Conservation (phyloP, 495 filamentous ascomycete species). For the Sporormia fimetaria region DNA sequence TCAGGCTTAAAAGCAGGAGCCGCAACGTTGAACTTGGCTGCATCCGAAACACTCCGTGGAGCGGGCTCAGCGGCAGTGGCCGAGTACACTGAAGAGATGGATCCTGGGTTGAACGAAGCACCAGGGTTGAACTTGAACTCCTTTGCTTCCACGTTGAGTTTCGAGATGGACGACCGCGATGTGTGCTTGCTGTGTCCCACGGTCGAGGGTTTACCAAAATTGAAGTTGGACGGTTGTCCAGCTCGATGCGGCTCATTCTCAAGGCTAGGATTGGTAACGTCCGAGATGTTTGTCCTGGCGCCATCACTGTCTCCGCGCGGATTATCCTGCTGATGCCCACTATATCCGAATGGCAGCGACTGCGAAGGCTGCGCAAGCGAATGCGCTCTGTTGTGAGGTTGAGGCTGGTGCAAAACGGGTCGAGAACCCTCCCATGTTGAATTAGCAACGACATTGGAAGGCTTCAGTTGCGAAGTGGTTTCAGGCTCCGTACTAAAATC, state of each 20-base stretch:
- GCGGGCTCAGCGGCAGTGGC: constrained; percentile 39
- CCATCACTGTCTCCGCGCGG: constrained; percentile 20
- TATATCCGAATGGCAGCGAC: constrained; percentile 15
- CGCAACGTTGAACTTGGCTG: constrained; percentile 51
- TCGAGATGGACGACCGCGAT: constrained; percentile 57
- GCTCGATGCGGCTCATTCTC: constrained; percentile 7
- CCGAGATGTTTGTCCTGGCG: constrained; percentile 21
- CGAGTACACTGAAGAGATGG: constrained; percentile 39
- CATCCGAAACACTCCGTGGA: no score
- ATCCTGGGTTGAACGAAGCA: constrained; percentile 49
- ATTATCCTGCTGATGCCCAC: constrained; percentile 11
- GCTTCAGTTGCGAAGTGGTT: constrained; percentile 15
- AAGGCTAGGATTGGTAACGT: constrained; percentile 25
- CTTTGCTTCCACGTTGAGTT: constrained; percentile 74
- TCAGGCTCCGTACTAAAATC: constrained; percentile 34
- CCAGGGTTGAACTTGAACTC: constrained; percentile 75
- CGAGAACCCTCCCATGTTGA: constrained; percentile 35
- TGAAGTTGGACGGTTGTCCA: constrained; percentile 24
- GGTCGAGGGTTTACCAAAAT: constrained; percentile 20
- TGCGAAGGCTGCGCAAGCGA: constrained; percentile 22
- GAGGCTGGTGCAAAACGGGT: constrained; percentile 45
- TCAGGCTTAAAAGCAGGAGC: constrained; percentile 63
- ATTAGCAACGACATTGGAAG: constrained; percentile 22
- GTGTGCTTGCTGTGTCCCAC: constrained; percentile 39
- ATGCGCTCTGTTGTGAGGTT: constrained; percentile 46